Percentiles rank a stretch among this genome's conserved stretches.
phyloP scores from a whole-genome alignment of 129 eudicot species.

The Flaveria ramosissima region DNA sequence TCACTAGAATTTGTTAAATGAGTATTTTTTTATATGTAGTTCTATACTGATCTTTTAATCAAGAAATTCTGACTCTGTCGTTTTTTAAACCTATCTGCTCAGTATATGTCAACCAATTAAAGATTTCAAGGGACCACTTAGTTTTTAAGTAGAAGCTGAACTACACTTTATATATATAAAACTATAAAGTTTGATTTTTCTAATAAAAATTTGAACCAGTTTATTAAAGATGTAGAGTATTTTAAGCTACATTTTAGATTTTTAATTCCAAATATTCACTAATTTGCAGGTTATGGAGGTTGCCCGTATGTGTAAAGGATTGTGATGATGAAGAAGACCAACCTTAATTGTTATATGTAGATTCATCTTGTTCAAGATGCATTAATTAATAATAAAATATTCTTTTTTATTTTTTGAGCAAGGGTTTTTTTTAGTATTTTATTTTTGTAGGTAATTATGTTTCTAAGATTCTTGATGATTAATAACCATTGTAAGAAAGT shows the following conservation, averaged over 20 bases:
- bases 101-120: background rate
- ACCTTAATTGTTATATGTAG: constrained; percentile 3
- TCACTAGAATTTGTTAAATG: too few species aligned
- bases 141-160: background rate
- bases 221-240: background rate
- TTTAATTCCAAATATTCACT: background rate
- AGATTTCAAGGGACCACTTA: background rate
- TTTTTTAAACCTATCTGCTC: background rate
- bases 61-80: background rate
- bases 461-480: background rate
- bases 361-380: background rate
- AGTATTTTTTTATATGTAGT: too few species aligned
- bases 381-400: background rate
- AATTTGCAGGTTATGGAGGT: constrained; percentile 60
- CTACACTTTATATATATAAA: background rate
- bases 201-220: background rate
- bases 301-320: constrained; percentile 45
- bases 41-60: too few species aligned
- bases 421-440: background rate
- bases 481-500: background rate
- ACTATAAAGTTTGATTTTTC: background rate
- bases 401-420: background rate
- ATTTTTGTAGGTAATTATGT: background rate
- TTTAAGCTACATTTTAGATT: background rate
- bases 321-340: constrained; percentile 8